Evolutionary conservation across 768 basidiomycete species (phyloP), one percentile per base, ranked within the genome.

Genomic region (Suillus subluteus): DNA sequence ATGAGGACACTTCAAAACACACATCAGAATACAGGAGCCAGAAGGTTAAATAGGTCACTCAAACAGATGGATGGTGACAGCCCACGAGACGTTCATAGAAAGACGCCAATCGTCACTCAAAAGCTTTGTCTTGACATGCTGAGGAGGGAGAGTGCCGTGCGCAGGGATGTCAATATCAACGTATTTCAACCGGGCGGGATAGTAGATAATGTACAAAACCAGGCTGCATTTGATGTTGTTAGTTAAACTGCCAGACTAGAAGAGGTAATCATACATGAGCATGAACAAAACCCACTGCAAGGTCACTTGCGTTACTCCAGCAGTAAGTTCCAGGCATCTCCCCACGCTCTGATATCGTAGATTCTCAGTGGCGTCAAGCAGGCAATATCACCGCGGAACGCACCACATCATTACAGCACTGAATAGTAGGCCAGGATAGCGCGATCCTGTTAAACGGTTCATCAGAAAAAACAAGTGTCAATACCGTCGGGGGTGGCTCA

Each of bases 141-240:
- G 76, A 11, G 80, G 77, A 0, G 82, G 82, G 16, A 78, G 81
- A 13, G 76, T 72, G 62, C 84, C 82, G 48, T 84, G 79, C 0
- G 77, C 68, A 64, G 82, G 78, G n/a, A 82, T 72, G 61, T 80
- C 77, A 11, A 84, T 71, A 58, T 82, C 78, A 58, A 79, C 78
- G 73, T 89, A 92, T 79, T 96, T 98, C 73, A 91, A 87, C 72
- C 92, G 87, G 7, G 84, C 79, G 0, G 98, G 98, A 75, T 94
- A 99, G 82, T 96, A 99, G 48, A 92, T 81, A 81, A 99, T 89
- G 80, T 93, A 99, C 2, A 99, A 86, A 0, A 96, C 84, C 66
- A 98, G 83, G 54, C 96, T 98, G 70, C 5, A n/a, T 8, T 35
- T 16, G 26, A 56, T 21, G 32, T 62, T 21, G 32, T 62, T 16